Evolutionary conservation across 1,284 basidiomycete species (phyloP).

Genomic region (Anthracocystis setariae): DNA sequence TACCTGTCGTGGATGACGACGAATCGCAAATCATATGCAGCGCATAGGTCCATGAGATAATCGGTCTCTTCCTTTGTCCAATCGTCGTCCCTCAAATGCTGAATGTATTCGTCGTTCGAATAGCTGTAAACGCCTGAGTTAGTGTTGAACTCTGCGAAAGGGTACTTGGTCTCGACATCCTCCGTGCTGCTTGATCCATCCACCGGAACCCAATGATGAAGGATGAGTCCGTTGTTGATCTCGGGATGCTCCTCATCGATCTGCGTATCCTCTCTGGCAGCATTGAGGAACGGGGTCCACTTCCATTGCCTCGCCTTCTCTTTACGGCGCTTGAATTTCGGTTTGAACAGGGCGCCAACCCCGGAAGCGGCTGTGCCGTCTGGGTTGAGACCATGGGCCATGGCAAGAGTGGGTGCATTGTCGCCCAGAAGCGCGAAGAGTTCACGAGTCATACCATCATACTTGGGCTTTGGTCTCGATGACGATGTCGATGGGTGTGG

Average conservation of each 20-base stretch:
- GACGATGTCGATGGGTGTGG: slow-evolving; percentile 35
- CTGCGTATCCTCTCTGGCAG: slow-evolving; percentile 56
- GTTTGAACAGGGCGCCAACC: slow-evolving; percentile 72
- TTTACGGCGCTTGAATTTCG: slow-evolving; percentile 86
- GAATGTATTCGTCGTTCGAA: slow-evolving; percentile 88
- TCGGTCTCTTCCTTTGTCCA: slow-evolving; percentile 97
- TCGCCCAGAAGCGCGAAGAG: slow-evolving; percentile 93
- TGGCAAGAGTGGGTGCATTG: slow-evolving; percentile 79
- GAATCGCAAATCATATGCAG: slow-evolving; percentile 88
- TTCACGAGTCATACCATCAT: slow-evolving; percentile 84
- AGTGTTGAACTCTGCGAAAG: slow-evolving; percentile 83
- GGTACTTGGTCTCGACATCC: slow-evolving; percentile 67
- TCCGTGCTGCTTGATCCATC: slow-evolving; percentile 1
- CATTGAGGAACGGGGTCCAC: slow-evolving; percentile 61
- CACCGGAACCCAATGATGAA: slow-evolving; percentile 60
- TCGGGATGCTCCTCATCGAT: slow-evolving; percentile 38
- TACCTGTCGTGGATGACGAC: slow-evolving; percentile 91
- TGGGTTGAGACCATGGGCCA: slow-evolving; percentile 40
- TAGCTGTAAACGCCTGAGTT: slow-evolving; percentile 80
- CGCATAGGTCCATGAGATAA: slow-evolving; percentile 84
- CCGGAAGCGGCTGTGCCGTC: slow-evolving; percentile 62
- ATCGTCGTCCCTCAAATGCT: slow-evolving; percentile 80
- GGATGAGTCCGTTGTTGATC: slow-evolving; percentile 47
- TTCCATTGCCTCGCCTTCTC: slow-evolving; percentile 68
- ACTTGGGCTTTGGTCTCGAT: slow-evolving; percentile 39